Evolutionary conservation across 257 asterid genomes (phyloP).

Genomic region (Asclepias syriaca): DNA sequence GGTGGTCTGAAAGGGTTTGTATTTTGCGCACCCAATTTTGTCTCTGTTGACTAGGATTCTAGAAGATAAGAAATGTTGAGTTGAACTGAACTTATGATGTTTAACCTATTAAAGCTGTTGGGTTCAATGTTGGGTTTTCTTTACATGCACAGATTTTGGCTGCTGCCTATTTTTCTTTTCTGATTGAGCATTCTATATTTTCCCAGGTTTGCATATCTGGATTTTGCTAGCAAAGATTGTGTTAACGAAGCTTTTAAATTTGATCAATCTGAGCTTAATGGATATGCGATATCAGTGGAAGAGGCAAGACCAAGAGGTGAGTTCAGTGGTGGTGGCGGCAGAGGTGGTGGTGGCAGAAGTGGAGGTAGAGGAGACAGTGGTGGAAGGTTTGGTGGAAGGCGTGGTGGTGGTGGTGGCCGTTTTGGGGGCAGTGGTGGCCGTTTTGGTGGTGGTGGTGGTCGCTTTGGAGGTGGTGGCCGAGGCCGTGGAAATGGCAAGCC

Average conservation of each 20-base stretch:
- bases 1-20: constrained; percentile 58
- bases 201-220: constrained; percentile 64
- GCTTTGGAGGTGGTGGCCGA: constrained; percentile 31
- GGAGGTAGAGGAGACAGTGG: constrained; percentile 28
- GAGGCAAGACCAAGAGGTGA: constrained; percentile 58
- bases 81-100: no score
- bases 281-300: constrained; percentile 34
- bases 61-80: no score
- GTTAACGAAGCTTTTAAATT: constrained; percentile 52
- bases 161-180: not conserved
- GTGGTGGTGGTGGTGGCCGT: constrained; percentile 12
- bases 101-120: no score
- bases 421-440: constrained; percentile 16
- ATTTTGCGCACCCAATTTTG: not conserved
- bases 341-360: constrained; percentile 32
- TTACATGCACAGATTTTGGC: no score
- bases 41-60: not conserved
- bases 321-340: constrained; percentile 19
- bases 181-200: not conserved
- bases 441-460: constrained; percentile 30
- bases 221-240: constrained; percentile 40
- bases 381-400: constrained; percentile 16
- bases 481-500: constrained; percentile 45
- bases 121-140: no score
- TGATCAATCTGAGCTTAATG: constrained; percentile 44